A percentile compares a stretch with the other conserved stretches of the same genome.
These are phyloP conservation scores for Agrocybe pediades DNA, from an alignment of 768 basidiomycete genomes.

Conservation along the genomic window DNA sequence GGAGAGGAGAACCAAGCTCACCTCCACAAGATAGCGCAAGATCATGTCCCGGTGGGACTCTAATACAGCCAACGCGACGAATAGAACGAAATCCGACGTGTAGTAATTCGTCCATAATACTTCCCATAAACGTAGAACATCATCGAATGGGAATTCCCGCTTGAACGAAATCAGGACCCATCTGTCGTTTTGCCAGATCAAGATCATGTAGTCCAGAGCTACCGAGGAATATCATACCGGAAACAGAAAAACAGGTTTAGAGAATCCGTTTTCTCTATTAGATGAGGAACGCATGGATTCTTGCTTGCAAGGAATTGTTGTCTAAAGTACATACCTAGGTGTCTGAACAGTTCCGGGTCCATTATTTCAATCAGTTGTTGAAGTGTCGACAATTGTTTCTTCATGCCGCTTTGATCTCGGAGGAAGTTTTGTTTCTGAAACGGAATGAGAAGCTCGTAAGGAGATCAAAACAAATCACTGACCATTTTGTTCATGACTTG, in stretches of 20 bases:
- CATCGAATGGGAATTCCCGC: slow-evolving; percentile 92
- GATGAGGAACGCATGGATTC: not conserved
- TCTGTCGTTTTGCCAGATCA: not conserved
- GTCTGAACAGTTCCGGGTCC: slow-evolving; percentile 94
- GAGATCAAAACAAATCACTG: slow-evolving; percentile 24
- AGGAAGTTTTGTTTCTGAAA: slow-evolving; percentile 90
- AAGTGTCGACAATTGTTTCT: slow-evolving; percentile 84
- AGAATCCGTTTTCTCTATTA: slow-evolving; percentile 78
- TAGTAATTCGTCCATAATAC: slow-evolving; percentile 92
- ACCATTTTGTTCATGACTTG: slow-evolving; percentile 96
- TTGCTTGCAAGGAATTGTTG: too few species aligned
- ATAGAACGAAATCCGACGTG: slow-evolving; percentile 85
- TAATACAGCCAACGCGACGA: slow-evolving; percentile 90
- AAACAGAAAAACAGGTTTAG: slow-evolving; percentile 98
- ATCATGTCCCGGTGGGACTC: slow-evolving; percentile 97
- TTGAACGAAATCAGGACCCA: slow-evolving; percentile 96
- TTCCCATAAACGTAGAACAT: slow-evolving; percentile 92
- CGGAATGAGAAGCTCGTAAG: slow-evolving; percentile 6
- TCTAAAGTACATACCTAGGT: slow-evolving; percentile 76
- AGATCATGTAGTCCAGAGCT: slow-evolving; percentile 1
- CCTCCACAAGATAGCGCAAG: slow-evolving; percentile 92
- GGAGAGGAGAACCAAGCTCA: slow-evolving; percentile 27
- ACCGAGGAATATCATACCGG: slow-evolving; percentile 53
- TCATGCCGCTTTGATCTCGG: slow-evolving; percentile 98
- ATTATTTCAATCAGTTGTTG: slow-evolving; percentile 91